Evolutionary conservation across 1,284 basidiomycete genomes (phyloP).

Genomic region (Cystobasidium slooffiae): DNA sequence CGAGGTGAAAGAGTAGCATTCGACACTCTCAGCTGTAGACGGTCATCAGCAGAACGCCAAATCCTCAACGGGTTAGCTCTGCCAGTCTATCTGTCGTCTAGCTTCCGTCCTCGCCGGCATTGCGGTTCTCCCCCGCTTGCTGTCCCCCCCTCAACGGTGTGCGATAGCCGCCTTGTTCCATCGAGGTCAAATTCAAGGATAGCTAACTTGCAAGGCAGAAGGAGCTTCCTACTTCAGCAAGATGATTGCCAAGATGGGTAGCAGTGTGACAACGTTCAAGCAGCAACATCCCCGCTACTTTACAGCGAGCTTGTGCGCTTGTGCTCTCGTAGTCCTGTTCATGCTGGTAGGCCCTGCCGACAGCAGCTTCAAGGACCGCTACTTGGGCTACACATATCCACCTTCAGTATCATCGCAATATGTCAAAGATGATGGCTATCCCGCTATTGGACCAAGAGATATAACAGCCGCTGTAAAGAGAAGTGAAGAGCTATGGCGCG

Average conservation of each 20-base stretch:
- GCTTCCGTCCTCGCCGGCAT: not conserved
- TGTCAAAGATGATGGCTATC: constrained; percentile 26
- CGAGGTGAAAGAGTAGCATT: no score
- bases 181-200: not conserved
- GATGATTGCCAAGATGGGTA: constrained; percentile 34
- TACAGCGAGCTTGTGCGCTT: constrained; percentile 17
- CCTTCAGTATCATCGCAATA: constrained; percentile 21
- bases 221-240: not conserved
- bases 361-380: not conserved
- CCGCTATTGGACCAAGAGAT: constrained; percentile 36
- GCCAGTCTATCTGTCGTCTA: not conserved
- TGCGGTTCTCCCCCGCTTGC: not conserved
- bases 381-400: constrained; percentile 17
- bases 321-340: constrained; percentile 15
- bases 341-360: constrained; percentile 24
- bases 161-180: not conserved
- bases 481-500: constrained; percentile 39
- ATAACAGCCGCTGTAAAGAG: constrained; percentile 28
- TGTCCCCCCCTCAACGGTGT: constrained; percentile 12
- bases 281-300: constrained; percentile 38
- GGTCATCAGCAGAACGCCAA: not conserved
- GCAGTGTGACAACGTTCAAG: constrained; percentile 18
- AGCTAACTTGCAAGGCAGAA: not conserved
- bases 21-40: not conserved
- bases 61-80: constrained; percentile 18